Evolutionary conservation across 1,139 yeast species (phyloP), one percentile per base, ranked within the genome.

Genomic region (Keqinozyma sinolaborantium): DNA sequence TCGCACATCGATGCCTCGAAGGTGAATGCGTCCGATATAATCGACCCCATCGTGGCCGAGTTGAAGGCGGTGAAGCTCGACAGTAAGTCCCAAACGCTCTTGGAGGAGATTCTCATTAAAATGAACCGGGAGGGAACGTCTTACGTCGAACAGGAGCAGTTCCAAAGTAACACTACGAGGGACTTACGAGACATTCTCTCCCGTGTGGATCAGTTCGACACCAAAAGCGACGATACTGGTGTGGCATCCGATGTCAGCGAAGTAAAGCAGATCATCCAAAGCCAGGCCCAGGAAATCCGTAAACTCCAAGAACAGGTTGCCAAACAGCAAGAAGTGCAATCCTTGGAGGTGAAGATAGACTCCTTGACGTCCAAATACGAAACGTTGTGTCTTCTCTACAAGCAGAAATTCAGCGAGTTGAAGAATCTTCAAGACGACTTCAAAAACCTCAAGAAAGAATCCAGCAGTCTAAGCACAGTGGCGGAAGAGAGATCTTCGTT

Each of bases 1-100:
- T 5, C 11, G 7, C 21, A 18, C 23, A 18, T 9, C 25, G n/a
- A 29, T 37, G 10, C 32, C 30, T 25, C 29, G 12, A 34, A 14
- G 31, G 12, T 38, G 25, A 45, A 32, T 39, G 54, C 31, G 35
- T 42, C 35, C 32, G 51, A 25, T 49, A 49, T 57, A 4, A 38
- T 53, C 3, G 55, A 52, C 25, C 62, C 61, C 1, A 49, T 58
- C 23, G 39, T 56, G 4, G 48, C 48, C 3, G 59, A 57, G 32
- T 40, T 56, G 16, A 51, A 50, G 27, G 48, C 53, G 1, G 51
- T 52, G 1, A 45, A 55, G 7, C 41, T 53, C 7, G 60, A 56
- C 35, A 16, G 32, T 4, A 47, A 45, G 25, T 50, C 56, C 3
- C 42, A 33, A 10, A 29, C 25, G 14, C 36, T 54, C 12, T 40